A percentile compares a stretch with the other conserved stretches of the same genome.
Conservation (phyloP, 139 green algal species). For the Gonium pectorale region DNA sequence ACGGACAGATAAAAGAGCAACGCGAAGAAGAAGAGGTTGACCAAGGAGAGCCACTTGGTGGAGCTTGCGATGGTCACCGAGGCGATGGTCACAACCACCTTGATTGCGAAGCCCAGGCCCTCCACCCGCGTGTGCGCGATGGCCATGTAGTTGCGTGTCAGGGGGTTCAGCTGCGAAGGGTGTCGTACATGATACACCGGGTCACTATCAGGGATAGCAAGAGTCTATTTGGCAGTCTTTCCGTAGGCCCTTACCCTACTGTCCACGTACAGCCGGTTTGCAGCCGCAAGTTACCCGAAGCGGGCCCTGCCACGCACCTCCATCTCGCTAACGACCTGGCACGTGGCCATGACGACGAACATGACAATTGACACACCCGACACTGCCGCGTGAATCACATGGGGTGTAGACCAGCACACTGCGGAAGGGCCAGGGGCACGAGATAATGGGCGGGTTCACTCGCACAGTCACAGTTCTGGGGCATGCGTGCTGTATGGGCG, state of each 20-base stretch:
- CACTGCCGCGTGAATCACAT: constrained; percentile 41
- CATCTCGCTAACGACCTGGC: constrained; percentile 25
- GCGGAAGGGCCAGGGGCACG: background rate
- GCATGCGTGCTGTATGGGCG: too few relatives aligned
- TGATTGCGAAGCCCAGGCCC: background rate
- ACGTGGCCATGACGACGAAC: constrained; percentile 16
- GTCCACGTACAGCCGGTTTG: too few relatives aligned
- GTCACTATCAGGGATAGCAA: too few relatives aligned
- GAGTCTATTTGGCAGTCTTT: too few relatives aligned
- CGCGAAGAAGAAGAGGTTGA: background rate
- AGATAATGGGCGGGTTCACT: background rate
- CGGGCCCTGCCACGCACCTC: constrained; percentile 7
- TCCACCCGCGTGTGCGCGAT: background rate
- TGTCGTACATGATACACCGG: too few relatives aligned
- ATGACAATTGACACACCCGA: constrained; percentile 3
- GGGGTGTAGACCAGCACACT: constrained; percentile 47
- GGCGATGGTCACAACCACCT: background rate
- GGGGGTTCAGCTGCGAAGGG: background rate
- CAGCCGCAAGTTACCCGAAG: too few relatives aligned
- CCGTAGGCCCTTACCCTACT: too few relatives aligned
- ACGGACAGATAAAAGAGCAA: background rate
- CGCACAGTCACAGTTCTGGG: too few relatives aligned
- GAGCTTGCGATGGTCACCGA: background rate
- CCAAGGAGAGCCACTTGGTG: background rate
- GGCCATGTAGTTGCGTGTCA: constrained; percentile 17